phyloP scores from a whole-genome alignment of 73 alveolate species.

The Durusdinium trenchii region DNA sequence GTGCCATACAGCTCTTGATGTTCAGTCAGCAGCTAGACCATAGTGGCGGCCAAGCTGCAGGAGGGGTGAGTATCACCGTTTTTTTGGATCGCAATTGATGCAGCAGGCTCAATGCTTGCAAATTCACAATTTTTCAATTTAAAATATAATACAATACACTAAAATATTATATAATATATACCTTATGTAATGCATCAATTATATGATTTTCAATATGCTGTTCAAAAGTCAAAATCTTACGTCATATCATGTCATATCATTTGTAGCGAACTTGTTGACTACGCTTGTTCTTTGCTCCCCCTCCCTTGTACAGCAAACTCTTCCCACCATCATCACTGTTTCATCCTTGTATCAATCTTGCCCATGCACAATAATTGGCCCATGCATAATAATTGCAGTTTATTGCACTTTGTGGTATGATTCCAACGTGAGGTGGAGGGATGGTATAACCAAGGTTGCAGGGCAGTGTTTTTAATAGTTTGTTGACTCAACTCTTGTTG shows the following conservation, averaged over 20 bases:
- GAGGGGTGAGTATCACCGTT: background rate
- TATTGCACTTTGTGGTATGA: background rate
- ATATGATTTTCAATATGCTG: background rate
- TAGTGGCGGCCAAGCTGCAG: background rate
- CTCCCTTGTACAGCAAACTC: background rate
- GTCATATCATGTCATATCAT: too few relatives aligned
- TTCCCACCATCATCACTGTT: background rate
- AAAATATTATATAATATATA: too few relatives aligned
- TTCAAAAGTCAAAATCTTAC: too few relatives aligned
- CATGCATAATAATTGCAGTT: background rate
- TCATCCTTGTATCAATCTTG: background rate
- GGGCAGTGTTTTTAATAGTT: background rate
- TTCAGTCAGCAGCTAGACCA: background rate
- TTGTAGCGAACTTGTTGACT: background rate
- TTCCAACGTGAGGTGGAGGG: background rate
- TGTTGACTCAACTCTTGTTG: too few relatives aligned
- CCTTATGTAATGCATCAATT: background rate
- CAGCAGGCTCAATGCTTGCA: background rate
- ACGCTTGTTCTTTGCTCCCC: background rate
- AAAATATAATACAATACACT: background rate
- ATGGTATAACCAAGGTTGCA: background rate
- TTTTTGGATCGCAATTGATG: background rate
- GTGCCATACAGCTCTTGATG: slow-evolving; percentile 20
- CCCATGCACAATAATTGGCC: background rate
- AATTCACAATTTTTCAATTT: background rate